Evolutionary conservation across 73 alveolate species (phyloP).

Genomic region (Effrenium voratum): DNA sequence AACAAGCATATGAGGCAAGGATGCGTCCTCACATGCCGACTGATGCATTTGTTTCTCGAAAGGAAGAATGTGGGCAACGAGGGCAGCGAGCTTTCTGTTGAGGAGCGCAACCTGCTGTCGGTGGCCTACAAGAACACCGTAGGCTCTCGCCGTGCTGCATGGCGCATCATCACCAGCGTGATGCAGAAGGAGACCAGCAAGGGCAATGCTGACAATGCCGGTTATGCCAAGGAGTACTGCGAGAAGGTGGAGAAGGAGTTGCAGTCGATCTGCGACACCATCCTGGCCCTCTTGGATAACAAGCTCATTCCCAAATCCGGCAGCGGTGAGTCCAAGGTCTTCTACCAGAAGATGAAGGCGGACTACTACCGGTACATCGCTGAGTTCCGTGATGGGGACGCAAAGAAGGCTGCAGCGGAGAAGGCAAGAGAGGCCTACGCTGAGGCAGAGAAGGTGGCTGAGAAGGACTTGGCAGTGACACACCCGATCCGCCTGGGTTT

Average conservation of each 20-base stretch:
- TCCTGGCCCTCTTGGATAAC: slow-evolving; percentile 65
- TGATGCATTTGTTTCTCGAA: too few species aligned
- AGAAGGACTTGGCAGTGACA: slow-evolving; percentile 70
- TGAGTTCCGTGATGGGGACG: slow-evolving; percentile 57
- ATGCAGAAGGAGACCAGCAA: slow-evolving; percentile 94
- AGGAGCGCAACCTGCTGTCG: slow-evolving; percentile 96
- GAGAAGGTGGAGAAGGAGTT: slow-evolving; percentile 68
- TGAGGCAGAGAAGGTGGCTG: slow-evolving; percentile 50
- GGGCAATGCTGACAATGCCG: slow-evolving; percentile 76
- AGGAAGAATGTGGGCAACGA: slow-evolving; percentile 82
- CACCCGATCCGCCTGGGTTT: slow-evolving; percentile 96
- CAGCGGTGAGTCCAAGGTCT: slow-evolving; percentile 92
- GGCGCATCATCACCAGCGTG: slow-evolving; percentile 96
- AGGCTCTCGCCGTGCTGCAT: slow-evolving; percentile 95
- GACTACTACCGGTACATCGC: slow-evolving; percentile 88
- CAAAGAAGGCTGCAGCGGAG: slow-evolving; percentile 63
- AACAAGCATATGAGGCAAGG: too few species aligned
- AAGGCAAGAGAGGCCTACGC: slow-evolving; percentile 59
- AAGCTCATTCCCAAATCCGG: slow-evolving; percentile 74
- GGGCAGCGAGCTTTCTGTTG: slow-evolving; percentile 94
- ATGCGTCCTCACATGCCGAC: too few species aligned
- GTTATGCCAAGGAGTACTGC: slow-evolving; percentile 89
- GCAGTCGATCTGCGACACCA: slow-evolving; percentile 86
- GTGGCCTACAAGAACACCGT: slow-evolving; percentile 96
- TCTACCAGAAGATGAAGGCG: slow-evolving; percentile 90